phyloP scores from a whole-genome alignment of 805 yeast species.

The Sugiyamaella valdiviana region DNA sequence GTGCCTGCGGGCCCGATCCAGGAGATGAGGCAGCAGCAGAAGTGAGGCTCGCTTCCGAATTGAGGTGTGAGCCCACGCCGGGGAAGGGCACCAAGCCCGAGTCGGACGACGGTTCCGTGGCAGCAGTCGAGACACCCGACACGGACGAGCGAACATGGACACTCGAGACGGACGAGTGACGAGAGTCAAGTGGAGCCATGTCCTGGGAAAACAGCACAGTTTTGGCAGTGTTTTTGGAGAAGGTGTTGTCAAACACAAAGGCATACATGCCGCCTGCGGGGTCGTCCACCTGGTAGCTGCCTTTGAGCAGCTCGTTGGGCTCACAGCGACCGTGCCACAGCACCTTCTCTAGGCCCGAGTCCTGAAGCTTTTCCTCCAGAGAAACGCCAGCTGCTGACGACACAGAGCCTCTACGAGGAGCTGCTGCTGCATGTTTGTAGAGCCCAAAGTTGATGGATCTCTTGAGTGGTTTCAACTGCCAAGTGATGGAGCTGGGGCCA shows the following conservation, averaged over 20 bases:
- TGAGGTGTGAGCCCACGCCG: not conserved
- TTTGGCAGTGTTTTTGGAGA: constrained; percentile 78
- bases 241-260: constrained; percentile 86
- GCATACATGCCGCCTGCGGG: constrained; percentile 65
- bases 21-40: not conserved
- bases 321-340: constrained; percentile 51
- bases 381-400: constrained; percentile 6
- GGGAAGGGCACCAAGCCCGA: not conserved
- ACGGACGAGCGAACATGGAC: not conserved
- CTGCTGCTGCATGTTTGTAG: constrained; percentile 14
- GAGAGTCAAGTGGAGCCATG: not conserved
- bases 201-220: constrained; percentile 63
- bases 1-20: not conserved
- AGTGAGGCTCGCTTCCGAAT: not conserved
- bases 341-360: constrained; percentile 46
- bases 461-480: constrained; percentile 77
- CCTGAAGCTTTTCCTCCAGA: constrained; percentile 46
- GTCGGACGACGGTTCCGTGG: not conserved
- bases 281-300: constrained; percentile 48
- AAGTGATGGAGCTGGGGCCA: constrained; percentile 56
- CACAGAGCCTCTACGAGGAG: constrained; percentile 7
- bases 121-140: not conserved
- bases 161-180: not conserved
- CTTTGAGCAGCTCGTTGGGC: constrained; percentile 58
- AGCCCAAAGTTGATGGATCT: constrained; percentile 44